Conservation (phyloP, 768 basidiomycete species). For the Russula abietina region DNA sequence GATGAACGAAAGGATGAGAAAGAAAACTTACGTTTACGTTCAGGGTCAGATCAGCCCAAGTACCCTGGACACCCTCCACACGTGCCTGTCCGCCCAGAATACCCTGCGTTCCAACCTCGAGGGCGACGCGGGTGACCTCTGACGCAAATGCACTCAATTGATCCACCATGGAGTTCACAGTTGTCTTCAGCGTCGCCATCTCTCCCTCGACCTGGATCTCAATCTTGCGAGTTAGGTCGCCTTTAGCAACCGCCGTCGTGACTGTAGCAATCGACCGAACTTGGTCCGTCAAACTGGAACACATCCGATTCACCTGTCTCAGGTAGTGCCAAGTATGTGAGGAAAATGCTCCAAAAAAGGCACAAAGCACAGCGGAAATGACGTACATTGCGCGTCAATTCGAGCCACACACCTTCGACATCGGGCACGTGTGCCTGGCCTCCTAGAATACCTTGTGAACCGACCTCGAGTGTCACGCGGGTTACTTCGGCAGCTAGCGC, state of each 20-base stretch:
- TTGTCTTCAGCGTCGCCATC: constrained; percentile 73
- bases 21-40: constrained; percentile 71
- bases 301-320: constrained; percentile 64
- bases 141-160: constrained; percentile 76
- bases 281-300: constrained; percentile 66
- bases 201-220: constrained; percentile 82
- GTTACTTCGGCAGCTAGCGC: constrained; percentile 75
- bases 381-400: constrained; percentile 65
- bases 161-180: constrained; percentile 89
- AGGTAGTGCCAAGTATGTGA: background rate
- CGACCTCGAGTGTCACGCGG: constrained; percentile 74
- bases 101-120: constrained; percentile 85
- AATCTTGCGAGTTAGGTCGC: constrained; percentile 86
- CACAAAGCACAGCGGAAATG: background rate
- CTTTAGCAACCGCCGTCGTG: constrained; percentile 81
- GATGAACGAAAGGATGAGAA: background rate
- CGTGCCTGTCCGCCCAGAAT: constrained; percentile 84
- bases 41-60: constrained; percentile 82
- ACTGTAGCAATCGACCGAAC: constrained; percentile 79
- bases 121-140: constrained; percentile 71
- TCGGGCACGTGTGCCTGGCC: constrained; percentile 73
- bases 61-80: constrained; percentile 84
- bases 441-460: constrained; percentile 79
- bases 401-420: constrained; percentile 80
- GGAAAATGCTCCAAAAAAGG: background rate